Conservation (phyloP, 2,329 filamentous ascomycete genomes). For the Aschersonia sp. region DNA sequence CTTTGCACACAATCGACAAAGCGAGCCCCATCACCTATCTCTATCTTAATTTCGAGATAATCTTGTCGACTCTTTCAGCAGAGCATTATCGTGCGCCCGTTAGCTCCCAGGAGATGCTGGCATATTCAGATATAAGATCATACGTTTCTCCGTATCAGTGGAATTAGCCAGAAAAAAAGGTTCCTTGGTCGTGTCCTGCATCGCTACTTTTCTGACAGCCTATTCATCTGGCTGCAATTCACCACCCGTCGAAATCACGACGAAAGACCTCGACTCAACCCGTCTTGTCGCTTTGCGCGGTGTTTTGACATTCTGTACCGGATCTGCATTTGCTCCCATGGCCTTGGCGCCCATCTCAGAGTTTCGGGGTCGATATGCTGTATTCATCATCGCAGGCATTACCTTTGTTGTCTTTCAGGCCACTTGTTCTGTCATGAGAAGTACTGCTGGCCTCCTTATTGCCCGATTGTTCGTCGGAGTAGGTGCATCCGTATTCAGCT, state of each 20-base stretch:
- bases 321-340: conserved; percentile 79
- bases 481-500: conserved; percentile 68
- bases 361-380: conserved; percentile 72
- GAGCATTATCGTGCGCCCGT: conserved; percentile 3
- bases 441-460: conserved; percentile 59
- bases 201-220: conserved; percentile 63
- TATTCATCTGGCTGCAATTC: conserved; percentile 73
- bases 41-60: conserved; percentile 26
- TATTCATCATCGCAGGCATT: conserved; percentile 61
- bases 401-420: conserved; percentile 59
- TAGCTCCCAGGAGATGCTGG: conserved; percentile 25
- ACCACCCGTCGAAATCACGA: conserved; percentile 52
- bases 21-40: conserved; percentile 18
- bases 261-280: conserved; percentile 48
- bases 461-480: conserved; percentile 63
- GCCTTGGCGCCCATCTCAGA: conserved; percentile 76
- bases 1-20: conserved; percentile 1
- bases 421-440: conserved; percentile 56
- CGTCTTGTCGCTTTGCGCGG: conserved; percentile 54
- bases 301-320: conserved; percentile 68
- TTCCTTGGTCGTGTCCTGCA: conserved; percentile 59
- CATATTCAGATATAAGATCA: conserved; percentile 47
- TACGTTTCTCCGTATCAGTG: conserved; percentile 62
- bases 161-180: conserved; percentile 54
- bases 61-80: conserved; percentile 16